Evolutionary conservation across 768 basidiomycete genomes (phyloP), one percentile per base, ranked within the genome.

Genomic region (Rhizopogon vinicolor): DNA sequence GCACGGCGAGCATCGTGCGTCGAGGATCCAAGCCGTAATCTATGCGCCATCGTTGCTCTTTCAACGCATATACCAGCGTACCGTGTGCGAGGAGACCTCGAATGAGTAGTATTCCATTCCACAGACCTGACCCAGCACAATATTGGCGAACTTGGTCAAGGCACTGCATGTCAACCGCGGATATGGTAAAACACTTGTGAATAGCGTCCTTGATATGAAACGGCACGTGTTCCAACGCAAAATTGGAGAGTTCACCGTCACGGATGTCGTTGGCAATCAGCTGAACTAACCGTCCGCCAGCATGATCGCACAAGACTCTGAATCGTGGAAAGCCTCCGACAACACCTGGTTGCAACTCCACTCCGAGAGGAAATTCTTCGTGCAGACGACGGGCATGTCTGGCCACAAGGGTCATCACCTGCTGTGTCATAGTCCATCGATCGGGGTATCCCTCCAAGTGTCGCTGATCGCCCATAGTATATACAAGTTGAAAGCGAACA

Each of bases 1-100:
- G 81, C 0, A 82, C 79, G 1, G 80, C 79, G 1, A 82, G 69
- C 58, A 76, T 63, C 1, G 78, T 73, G 3, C 81, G 72, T 5
- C 41, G 57, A 2, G 60, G 60, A 45, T 77, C 75, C 5, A 80
- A 71, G 1, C 81, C 81, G 58, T 78, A 83, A 44, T 82, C 75
- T 0, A 82, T 81, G 31, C 80, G 62, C 78, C 79, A 82, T 10
- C 78, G 72, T 44, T 67, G 70, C 16, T 73, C 66, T 28, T 62
- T 63, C 0, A 83, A 62, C 0, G 64, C 64, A 45, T 74, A 73
- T 2, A 63, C 40, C 2, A 83, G 63, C 7, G 82, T 71, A 0
- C 75, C 76, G 1, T 68, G 64, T 0, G 67, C 73, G 31, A 82
- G 52, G 2, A 82, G 63, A 2, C 80, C 80, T 1, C 80, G 75